Evolutionary conservation across 352 stramenopile species (phyloP), one percentile per base, ranked within the genome.

Genomic region (Globisporangium emineosum): DNA sequence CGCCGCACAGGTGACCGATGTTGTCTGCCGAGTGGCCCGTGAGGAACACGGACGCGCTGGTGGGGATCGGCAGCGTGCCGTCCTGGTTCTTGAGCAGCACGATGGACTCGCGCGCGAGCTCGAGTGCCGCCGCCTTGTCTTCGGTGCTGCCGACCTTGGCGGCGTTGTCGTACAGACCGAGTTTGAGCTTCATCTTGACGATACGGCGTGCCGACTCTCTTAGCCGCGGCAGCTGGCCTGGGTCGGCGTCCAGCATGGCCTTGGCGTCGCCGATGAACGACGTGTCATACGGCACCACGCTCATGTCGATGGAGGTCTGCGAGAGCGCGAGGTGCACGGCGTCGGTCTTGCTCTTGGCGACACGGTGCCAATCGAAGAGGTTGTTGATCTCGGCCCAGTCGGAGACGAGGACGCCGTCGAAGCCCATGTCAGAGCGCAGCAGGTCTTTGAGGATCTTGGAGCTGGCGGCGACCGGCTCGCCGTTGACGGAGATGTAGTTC

Each of bases 271-370:
- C n/a, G n/a, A n/a, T n/a, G n/a, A n/a, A n/a, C n/a, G n/a, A n/a
- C n/a, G n/a, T n/a, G n/a, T n/a, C n/a, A n/a, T n/a, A n/a, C n/a
- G n/a, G 69, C 49, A 72, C 81, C 91, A 98, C 97, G 62, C 88
- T 95, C 86, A 98, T 98, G 62, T 98, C 94, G 27, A 98, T 77
- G 47, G 82, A 94, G 0, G 91, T 97, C 62, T 97, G 72, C 40
- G 66, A 64, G 32, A 98, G 68, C n/a, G 86, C 75, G 0, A 94
- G 62, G 8, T 72, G 73, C 5, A 96, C 77, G 33, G 90, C 88
- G 17, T 94, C 83, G 2, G 72, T n/a, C n/a, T n/a, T n/a, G n/a
- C n/a, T n/a, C n/a, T n/a, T n/a, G n/a, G n/a, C 71, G 10, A 85
- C 65, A 25, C n/a, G n/a, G n/a, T n/a, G n/a, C n/a, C n/a, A n/a